A percentile compares a stretch with the other conserved stretches of the same genome.
These are phyloP conservation scores for Bipolaris zeicola DNA, from an alignment of 2,329 filamentous ascomycete genomes.

Conservation along the genomic window DNA sequence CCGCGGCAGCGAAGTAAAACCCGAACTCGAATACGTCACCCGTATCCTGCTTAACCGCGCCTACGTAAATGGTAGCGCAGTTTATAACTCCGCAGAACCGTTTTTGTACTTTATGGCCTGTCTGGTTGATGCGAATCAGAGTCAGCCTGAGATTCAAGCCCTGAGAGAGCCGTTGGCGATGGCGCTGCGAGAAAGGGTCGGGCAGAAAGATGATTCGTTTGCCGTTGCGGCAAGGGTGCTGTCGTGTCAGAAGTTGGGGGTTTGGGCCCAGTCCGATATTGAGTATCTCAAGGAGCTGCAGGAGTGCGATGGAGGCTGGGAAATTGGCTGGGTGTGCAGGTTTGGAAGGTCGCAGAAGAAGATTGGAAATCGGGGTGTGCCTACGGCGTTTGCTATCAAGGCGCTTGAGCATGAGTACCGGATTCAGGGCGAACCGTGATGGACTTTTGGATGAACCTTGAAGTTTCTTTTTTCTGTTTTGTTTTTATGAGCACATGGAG, in stretches of 20 bases:
- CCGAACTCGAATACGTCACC: conserved; percentile 33
- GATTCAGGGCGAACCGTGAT: neutral
- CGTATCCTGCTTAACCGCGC: conserved; percentile 23
- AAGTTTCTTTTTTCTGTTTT: no score
- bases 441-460: neutral
- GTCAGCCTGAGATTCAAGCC: conserved; percentile 23
- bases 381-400: conserved; percentile 32
- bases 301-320: conserved; percentile 45
- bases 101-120: conserved; percentile 42
- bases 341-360: conserved; percentile 21
- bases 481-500: neutral
- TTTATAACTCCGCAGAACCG: conserved; percentile 41
- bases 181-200: conserved; percentile 33
- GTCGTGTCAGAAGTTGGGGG: conserved; percentile 32
- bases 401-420: conserved; percentile 18
- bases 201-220: conserved; percentile 28
- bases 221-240: conserved; percentile 37
- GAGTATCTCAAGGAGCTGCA: conserved; percentile 34
- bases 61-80: conserved; percentile 42
- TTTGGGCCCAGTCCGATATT: conserved; percentile 21
- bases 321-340: conserved; percentile 31
- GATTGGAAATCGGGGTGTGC: conserved; percentile 28
- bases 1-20: conserved; percentile 28
- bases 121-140: conserved; percentile 26
- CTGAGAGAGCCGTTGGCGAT: conserved; percentile 28